A percentile compares a stretch with the other conserved stretches of the same genome.
phyloP scores from a whole-genome alignment of 2,329 filamentous ascomycete species.

The Beauveria scarabaeidicola region DNA sequence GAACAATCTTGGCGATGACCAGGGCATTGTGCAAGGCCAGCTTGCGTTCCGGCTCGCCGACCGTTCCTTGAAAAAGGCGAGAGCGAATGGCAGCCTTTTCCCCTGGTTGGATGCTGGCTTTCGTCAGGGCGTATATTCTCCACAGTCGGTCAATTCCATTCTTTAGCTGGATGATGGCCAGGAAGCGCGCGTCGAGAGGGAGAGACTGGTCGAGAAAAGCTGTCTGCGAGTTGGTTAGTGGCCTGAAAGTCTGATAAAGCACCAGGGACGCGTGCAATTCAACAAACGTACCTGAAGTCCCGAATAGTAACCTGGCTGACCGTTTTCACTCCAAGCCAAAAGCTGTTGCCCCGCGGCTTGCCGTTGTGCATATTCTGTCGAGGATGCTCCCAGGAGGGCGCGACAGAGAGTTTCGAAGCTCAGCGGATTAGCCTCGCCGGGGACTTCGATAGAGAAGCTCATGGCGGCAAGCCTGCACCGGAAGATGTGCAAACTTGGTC shows the following conservation, averaged over 20 bases:
- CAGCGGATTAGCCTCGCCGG: conserved; percentile 71
- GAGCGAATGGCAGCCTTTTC: conserved; percentile 72
- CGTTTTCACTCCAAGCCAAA: conserved; percentile 54
- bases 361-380: conserved; percentile 52
- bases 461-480: conserved; percentile 32
- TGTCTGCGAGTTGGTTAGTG: conserved; percentile 40
- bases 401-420: conserved; percentile 54
- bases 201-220: conserved; percentile 74
- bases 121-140: conserved; percentile 51
- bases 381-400: conserved; percentile 55
- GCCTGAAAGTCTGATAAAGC: background rate
- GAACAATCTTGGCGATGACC: conserved; percentile 76
- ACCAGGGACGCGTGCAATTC: background rate
- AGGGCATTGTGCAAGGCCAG: conserved; percentile 84
- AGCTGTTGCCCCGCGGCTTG: conserved; percentile 64
- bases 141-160: conserved; percentile 95
- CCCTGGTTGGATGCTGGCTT: conserved; percentile 60
- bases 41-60: conserved; percentile 65
- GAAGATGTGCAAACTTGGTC: background rate
- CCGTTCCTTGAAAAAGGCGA: conserved; percentile 64
- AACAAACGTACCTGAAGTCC: conserved; percentile 51
- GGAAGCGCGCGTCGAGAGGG: conserved; percentile 70
- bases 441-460: conserved; percentile 67
- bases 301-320: conserved; percentile 54
- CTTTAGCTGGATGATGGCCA: conserved; percentile 89